Conservation (phyloP, 805 yeast species). For the Candida bentonensis region DNA sequence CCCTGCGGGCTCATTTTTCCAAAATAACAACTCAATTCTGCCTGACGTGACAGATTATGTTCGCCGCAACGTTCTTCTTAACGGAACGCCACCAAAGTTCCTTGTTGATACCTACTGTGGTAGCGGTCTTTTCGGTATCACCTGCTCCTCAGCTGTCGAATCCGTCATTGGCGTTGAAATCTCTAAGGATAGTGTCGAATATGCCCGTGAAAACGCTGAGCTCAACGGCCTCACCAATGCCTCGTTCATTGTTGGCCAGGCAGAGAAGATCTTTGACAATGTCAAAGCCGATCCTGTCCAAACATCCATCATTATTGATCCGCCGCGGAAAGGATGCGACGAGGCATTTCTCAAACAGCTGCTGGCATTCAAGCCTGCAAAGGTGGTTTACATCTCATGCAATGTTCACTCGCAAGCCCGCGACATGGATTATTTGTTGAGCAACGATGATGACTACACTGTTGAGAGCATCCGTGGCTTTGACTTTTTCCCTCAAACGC, state of each 20-base stretch:
- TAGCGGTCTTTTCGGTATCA: constrained; percentile 81
- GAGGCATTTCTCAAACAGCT: constrained; percentile 74
- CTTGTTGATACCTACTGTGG: constrained; percentile 95
- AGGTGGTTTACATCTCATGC: constrained; percentile 89
- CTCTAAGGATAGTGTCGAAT: constrained; percentile 76
- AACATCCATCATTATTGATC: constrained; percentile 88
- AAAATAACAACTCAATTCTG: constrained; percentile 82
- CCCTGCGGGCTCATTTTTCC: constrained; percentile 93
- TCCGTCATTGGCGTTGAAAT: constrained; percentile 89
- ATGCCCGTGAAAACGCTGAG: constrained; percentile 71
- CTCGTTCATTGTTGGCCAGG: constrained; percentile 78
- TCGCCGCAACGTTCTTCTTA: constrained; percentile 45
- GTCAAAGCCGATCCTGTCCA: constrained; percentile 46
- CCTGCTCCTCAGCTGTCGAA: constrained; percentile 71
- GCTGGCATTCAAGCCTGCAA: constrained; percentile 68
- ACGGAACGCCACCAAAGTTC: constrained; percentile 35
- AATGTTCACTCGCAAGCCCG: constrained; percentile 97
- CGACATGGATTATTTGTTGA: constrained; percentile 73
- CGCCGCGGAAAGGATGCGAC: constrained; percentile 96
- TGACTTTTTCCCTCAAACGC: constrained; percentile 93
- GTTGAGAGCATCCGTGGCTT: constrained; percentile 84
- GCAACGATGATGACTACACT: constrained; percentile 35
- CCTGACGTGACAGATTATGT: constrained; percentile 78
- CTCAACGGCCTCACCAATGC: constrained; percentile 67
- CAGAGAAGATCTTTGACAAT: constrained; percentile 72